phyloP scores from a whole-genome alignment of 306 rosid genomes.

The Casuarina cunninghamiana region DNA sequence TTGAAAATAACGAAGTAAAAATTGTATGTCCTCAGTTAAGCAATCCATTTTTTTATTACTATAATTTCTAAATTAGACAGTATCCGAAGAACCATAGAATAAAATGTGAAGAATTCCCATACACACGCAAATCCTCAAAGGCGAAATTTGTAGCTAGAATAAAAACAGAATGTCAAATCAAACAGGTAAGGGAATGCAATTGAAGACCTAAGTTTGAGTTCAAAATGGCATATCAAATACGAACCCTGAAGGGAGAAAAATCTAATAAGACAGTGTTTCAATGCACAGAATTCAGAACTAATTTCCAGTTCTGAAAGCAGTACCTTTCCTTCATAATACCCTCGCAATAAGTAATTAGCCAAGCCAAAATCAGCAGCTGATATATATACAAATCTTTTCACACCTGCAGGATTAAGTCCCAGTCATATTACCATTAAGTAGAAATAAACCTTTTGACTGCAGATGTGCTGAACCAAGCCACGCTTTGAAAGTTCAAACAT shows the following conservation, averaged over 20 bases:
- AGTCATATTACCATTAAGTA: slow-evolving; percentile 19
- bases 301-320: slow-evolving; percentile 17
- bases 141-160: neutral
- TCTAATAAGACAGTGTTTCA: slow-evolving; percentile 19
- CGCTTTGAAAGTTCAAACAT: slow-evolving; percentile 1
- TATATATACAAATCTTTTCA: slow-evolving; percentile 83
- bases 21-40: neutral
- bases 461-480: neutral
- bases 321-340: slow-evolving; percentile 99
- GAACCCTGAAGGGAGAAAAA: neutral
- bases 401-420: slow-evolving; percentile 55
- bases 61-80: neutral
- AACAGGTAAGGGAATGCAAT: neutral
- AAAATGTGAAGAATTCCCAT: neutral
- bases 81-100: neutral
- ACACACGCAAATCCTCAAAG: neutral
- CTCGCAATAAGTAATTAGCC: slow-evolving; percentile 68
- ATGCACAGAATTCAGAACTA: slow-evolving; percentile 15
- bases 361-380: slow-evolving; percentile 96
- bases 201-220: neutral
- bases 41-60: neutral
- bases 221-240: slow-evolving; percentile 3
- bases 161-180: neutral
- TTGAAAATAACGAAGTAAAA: neutral
- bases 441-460: neutral